Evolutionary conservation across 1,284 basidiomycete species (phyloP).

Genomic region (Ganoderma resinaceum): DNA sequence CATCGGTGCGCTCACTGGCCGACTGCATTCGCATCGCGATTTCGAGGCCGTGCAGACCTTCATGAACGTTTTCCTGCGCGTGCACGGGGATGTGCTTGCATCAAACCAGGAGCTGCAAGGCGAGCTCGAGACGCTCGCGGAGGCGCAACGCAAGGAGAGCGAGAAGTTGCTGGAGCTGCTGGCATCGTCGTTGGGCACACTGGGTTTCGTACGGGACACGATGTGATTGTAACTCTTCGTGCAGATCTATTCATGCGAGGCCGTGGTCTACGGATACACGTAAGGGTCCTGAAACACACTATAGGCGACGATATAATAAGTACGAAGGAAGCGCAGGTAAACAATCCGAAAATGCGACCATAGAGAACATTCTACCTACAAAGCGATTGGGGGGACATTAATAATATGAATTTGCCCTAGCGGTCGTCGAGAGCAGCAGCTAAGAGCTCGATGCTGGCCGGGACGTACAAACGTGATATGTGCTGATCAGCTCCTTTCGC

Average conservation of each 20-base stretch:
- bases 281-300: neutral
- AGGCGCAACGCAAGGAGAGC: slow-evolving; percentile 76
- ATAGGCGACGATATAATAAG: neutral
- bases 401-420: neutral
- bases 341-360: neutral
- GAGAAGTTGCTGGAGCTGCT: slow-evolving; percentile 76
- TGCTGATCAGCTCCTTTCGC: slow-evolving; percentile 29
- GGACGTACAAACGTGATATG: slow-evolving; percentile 19
- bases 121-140: slow-evolving; percentile 63
- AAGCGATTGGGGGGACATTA: neutral
- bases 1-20: slow-evolving; percentile 74
- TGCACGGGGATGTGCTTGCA: slow-evolving; percentile 87
- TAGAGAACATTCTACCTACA: neutral
- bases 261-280: neutral
- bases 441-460: slow-evolving; percentile 16
- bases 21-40: slow-evolving; percentile 84
- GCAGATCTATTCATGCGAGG: neutral
- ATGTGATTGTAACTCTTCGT: slow-evolving; percentile 36
- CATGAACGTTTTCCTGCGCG: slow-evolving; percentile 82
- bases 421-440: neutral
- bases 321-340: neutral
- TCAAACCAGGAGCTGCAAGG: slow-evolving; percentile 67
- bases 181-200: slow-evolving; percentile 72
- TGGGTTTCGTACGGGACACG: slow-evolving; percentile 70
- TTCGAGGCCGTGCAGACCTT: slow-evolving; percentile 96